These are phyloP conservation scores for Secale cereale DNA, from an alignment of 176 grass and related monocot species.

Conservation along the genomic window DNA sequence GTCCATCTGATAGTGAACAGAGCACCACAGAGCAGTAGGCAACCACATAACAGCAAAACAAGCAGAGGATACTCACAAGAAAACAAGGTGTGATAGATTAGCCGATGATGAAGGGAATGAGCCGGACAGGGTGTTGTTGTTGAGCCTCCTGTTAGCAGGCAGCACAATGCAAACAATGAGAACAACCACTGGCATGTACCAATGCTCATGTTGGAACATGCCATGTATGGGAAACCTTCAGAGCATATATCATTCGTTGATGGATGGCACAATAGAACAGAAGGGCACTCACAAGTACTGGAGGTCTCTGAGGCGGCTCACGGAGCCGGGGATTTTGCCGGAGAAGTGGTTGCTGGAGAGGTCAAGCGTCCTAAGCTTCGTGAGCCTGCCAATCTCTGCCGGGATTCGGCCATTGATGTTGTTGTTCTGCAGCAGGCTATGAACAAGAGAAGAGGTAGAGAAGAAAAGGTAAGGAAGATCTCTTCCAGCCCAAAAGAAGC, in stretches of 20 bases:
- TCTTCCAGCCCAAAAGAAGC: background rate
- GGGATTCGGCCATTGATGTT: slow-evolving; percentile 61
- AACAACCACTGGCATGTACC: background rate
- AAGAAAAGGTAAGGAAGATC: background rate
- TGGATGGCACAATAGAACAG: background rate
- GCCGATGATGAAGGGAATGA: slow-evolving; percentile 33
- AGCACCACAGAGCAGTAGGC: background rate
- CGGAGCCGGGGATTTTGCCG: slow-evolving; percentile 31
- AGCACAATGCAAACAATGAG: slow-evolving; percentile 10
- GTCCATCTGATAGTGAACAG: slow-evolving; percentile 11
- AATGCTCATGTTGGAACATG: background rate
- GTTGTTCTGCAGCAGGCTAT: slow-evolving; percentile 61
- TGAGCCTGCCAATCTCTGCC: slow-evolving; percentile 37
- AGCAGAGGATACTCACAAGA: slow-evolving; percentile 61
- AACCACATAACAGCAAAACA: slow-evolving; percentile 12
- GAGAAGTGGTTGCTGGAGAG: slow-evolving; percentile 63
- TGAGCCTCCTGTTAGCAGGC: slow-evolving; percentile 20
- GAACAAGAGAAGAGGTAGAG: background rate
- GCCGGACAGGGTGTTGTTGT: slow-evolving; percentile 21
- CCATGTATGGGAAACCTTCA: background rate
- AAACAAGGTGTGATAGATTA: slow-evolving; percentile 65
- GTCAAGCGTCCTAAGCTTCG: slow-evolving; percentile 47
- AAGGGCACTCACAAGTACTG: slow-evolving; percentile 47
- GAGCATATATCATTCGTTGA: background rate
- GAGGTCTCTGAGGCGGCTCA: slow-evolving; percentile 43